Evolutionary conservation across 495 filamentous ascomycete species (phyloP).

Genomic region (Penicillium psychrofluorescens): DNA sequence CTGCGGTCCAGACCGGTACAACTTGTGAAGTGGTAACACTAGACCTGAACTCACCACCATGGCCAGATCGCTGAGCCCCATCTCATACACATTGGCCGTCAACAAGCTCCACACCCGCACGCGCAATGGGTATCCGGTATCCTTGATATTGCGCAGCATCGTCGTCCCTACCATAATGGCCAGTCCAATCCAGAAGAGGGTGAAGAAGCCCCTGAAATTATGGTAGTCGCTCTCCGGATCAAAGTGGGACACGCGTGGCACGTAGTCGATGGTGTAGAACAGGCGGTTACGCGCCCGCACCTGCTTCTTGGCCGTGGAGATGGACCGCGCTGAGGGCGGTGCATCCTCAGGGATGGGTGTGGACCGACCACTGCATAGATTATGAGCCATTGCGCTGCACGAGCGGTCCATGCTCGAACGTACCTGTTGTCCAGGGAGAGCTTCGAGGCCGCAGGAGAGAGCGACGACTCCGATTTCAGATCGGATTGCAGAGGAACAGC

Average conservation of each 20-base stretch:
- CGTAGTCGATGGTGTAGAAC: slow-evolving; percentile 93
- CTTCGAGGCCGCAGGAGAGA: slow-evolving; percentile 19
- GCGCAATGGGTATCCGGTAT: slow-evolving; percentile 79
- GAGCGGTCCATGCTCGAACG: not conserved
- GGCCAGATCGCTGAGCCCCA: slow-evolving; percentile 71
- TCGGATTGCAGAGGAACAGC: slow-evolving; percentile 17
- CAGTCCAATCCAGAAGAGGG: slow-evolving; percentile 93
- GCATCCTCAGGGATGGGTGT: slow-evolving; percentile 88
- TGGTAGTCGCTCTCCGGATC: slow-evolving; percentile 86
- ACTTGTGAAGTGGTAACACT: slow-evolving; percentile 64
- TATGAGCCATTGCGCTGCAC: slow-evolving; percentile 1
- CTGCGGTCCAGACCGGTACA: slow-evolving; percentile 50
- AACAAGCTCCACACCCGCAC: slow-evolving; percentile 83
- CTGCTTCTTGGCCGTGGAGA: slow-evolving; percentile 78
- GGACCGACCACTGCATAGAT: slow-evolving; percentile 63
- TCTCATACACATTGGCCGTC: slow-evolving; percentile 77
- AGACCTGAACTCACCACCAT: slow-evolving; percentile 76
- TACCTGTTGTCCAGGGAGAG: slow-evolving; percentile 25
- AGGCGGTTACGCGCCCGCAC: slow-evolving; percentile 77
- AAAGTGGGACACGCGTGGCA: slow-evolving; percentile 91
- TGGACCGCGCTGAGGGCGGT: slow-evolving; percentile 78
- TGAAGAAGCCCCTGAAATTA: slow-evolving; percentile 95
- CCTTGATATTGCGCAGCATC: slow-evolving; percentile 84
- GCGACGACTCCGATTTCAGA: slow-evolving; percentile 13
- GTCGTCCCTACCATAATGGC: slow-evolving; percentile 96